A percentile compares a stretch with the other conserved stretches of the same genome.
These are phyloP conservation scores for Panus rudis DNA, from an alignment of 768 basidiomycete genomes.

Conservation along the genomic window DNA sequence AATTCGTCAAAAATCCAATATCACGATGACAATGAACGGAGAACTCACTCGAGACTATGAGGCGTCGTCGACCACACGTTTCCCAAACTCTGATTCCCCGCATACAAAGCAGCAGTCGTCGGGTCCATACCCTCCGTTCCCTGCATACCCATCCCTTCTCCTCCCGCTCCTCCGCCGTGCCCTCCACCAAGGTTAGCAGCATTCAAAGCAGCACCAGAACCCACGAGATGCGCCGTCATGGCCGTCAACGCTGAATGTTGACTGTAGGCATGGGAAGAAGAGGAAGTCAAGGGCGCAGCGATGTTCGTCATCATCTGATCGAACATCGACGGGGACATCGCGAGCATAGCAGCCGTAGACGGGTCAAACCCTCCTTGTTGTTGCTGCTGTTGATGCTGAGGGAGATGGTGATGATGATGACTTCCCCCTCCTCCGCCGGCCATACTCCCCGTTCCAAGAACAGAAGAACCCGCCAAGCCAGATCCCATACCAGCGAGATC, in stretches of 20 bases:
- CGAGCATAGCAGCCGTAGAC: background rate
- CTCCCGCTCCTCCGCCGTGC: background rate
- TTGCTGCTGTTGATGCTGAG: background rate
- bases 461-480: background rate
- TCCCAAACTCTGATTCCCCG: conserved; percentile 38
- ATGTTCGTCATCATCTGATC: conserved; percentile 1
- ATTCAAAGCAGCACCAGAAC: background rate
- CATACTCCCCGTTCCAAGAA: background rate
- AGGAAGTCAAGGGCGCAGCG: no score
- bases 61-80: conserved; percentile 65
- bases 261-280: no score
- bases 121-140: conserved; percentile 14
- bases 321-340: background rate
- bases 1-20: conserved; percentile 1
- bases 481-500: no score
- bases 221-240: background rate
- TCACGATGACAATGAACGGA: background rate
- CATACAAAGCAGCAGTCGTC: conserved; percentile 8
- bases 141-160: background rate
- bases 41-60: conserved; percentile 50
- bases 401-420: background rate
- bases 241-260: no score
- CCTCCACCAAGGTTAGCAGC: background rate
- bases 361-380: background rate
- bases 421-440: background rate